These are phyloP conservation scores for Saraca asoca DNA, from an alignment of 331 rosid genomes.

Conservation along the genomic window DNA sequence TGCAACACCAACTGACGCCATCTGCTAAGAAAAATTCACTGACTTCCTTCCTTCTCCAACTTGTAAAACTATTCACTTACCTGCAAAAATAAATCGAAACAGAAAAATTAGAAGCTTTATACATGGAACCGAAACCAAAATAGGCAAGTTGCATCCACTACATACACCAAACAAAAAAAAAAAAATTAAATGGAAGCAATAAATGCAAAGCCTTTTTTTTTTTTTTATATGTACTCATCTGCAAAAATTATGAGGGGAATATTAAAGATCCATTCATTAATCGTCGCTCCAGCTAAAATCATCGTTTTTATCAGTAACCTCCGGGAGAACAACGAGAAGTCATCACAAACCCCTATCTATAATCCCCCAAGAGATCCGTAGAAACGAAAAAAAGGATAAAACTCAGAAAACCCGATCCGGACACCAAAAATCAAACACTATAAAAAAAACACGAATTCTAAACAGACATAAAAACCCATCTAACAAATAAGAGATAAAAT, in stretches of 20 bases:
- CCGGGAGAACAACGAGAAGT: slow-evolving; percentile 9
- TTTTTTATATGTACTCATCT: slow-evolving; percentile 26
- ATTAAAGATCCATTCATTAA: slow-evolving; percentile 34
- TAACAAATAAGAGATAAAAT: slow-evolving; percentile 24
- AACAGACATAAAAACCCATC: slow-evolving; percentile 9
- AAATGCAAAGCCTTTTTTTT: slow-evolving; percentile 12
- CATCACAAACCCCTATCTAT: slow-evolving; percentile 13
- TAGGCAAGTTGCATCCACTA: slow-evolving; percentile 10
- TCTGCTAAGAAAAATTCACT: slow-evolving; percentile 31
- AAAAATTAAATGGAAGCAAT: slow-evolving; percentile 1
- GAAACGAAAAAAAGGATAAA: slow-evolving; percentile 6
- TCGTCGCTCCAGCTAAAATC: slow-evolving; percentile 12
- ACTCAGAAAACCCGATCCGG: slow-evolving; percentile 33
- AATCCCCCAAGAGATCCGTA: slow-evolving; percentile 37
- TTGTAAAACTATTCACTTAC: slow-evolving; percentile 53
- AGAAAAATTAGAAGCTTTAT: slow-evolving; percentile 3
- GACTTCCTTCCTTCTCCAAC: slow-evolving; percentile 34
- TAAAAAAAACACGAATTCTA: slow-evolving; percentile 21
- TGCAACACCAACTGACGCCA: slow-evolving; percentile 85
- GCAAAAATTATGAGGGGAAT: background rate
- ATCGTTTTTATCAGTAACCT: slow-evolving; percentile 13
- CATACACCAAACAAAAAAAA: slow-evolving; percentile 7
- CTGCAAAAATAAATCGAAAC: slow-evolving; percentile 42
- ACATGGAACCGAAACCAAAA: slow-evolving; percentile 22
- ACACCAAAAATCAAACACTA: slow-evolving; percentile 19